Base-by-base conservation (phyloP, 78 protist genomes). In the Planoprotostelium fungivorum region DNA sequence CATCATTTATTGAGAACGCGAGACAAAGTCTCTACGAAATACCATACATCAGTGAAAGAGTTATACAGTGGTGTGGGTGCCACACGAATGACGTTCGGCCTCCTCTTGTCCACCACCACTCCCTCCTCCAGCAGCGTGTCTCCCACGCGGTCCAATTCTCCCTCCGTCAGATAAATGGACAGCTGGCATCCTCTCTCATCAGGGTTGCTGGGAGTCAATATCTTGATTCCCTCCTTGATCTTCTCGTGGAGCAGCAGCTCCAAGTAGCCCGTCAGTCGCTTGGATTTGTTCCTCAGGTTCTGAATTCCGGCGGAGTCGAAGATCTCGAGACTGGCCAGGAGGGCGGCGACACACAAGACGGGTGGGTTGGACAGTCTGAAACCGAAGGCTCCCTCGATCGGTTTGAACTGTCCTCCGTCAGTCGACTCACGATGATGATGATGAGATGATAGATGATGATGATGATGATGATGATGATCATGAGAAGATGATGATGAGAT, bases 21-120 rank as follows among this genome's bases (percentile, higher is more conserved):
- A 16, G 31, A 25, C 31, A 51, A 51, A 16, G 73, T 16, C 16
- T 38, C 34, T 36, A 96, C 95, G 35, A 95, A 94, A 29, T 16
- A 38, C 38, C 1, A 29, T 1, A 94, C 96, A 86, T 97, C 98
- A 29, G 38, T 84, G 38, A 94, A 97, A 35, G 90, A 36, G 88
- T 93, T 95, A 94, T 97, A 97, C n/a, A 97, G 90, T 29, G 99
- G 98, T n/a, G 86, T 88, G 1, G 99, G 99, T 1, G 99, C 93
- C 0, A 97, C 89, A 83, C 99, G 92, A 25, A 97, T 89, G 34
- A 94, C 95, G 73, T 87, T 90, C 25, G 95, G 94, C 29, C 89
- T 96, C 37, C 99, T 84, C 35, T 93, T 88, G 88, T 97, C 99
- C 88, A 92, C 88, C 28, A 95, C 63, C 28, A 96, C 89, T 38